Evolutionary conservation across 108 stramenopile species (phyloP).

Genomic region (Cyclotella sp.): DNA sequence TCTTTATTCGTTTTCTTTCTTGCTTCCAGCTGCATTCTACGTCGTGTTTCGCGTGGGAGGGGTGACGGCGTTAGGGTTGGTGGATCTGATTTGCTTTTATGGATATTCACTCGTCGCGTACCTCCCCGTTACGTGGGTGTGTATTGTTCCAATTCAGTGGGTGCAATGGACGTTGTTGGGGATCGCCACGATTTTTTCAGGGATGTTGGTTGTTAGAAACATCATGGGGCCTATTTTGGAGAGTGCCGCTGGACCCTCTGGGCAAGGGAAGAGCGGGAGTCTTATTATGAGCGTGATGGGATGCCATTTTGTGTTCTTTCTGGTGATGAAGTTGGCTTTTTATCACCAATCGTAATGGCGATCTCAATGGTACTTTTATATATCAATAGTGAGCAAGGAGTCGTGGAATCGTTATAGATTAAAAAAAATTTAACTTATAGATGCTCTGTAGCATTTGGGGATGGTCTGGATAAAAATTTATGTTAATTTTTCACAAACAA

Average conservation of each 20-base stretch:
- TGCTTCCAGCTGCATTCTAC: constrained; percentile 62
- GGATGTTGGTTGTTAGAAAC: constrained; percentile 74
- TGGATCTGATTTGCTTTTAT: constrained; percentile 79
- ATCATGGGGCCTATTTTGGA: constrained; percentile 64
- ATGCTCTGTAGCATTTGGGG: neutral
- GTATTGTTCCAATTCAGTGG: constrained; percentile 58
- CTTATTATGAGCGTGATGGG: constrained; percentile 70
- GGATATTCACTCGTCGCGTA: constrained; percentile 84
- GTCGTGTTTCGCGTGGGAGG: constrained; percentile 55
- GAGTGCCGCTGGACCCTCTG: constrained; percentile 9
- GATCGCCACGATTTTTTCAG: constrained; percentile 60
- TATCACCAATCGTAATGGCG: constrained; percentile 49
- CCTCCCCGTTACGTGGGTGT: constrained; percentile 64
- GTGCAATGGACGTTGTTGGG: constrained; percentile 66
- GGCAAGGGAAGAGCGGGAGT: constrained; percentile 60
- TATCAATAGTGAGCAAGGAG: too few relatives aligned
- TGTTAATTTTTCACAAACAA: constrained; percentile 46
- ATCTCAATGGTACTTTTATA: too few relatives aligned
- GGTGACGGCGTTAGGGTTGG: constrained; percentile 53
- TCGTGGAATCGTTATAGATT: too few relatives aligned
- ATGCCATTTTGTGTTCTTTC: constrained; percentile 71
- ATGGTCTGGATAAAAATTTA: neutral
- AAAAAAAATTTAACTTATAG: too few relatives aligned
- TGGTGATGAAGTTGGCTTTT: constrained; percentile 78
- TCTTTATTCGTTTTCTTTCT: constrained; percentile 59